These are phyloP conservation scores for Microascus cirrosus DNA, from an alignment of 2,329 filamentous ascomycete species.

Conservation along the genomic window DNA sequence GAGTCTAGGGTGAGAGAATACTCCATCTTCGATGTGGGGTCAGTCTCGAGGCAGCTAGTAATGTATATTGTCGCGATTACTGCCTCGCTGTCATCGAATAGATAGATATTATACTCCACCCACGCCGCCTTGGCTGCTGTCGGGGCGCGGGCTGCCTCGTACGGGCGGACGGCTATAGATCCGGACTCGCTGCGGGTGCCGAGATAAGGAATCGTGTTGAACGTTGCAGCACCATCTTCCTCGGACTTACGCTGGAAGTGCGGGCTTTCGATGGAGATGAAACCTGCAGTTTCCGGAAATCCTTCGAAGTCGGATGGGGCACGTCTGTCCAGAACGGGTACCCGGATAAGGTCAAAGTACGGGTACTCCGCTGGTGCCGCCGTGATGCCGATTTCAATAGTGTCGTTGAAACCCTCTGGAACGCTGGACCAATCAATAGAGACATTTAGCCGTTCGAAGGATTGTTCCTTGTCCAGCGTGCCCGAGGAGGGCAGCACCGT, in stretches of 20 bases:
- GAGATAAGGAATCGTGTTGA: constrained; percentile 16
- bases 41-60: constrained; percentile 16
- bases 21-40: constrained; percentile 13
- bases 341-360: constrained; percentile 2
- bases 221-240: constrained; percentile 4
- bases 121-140: constrained; percentile 10
- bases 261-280: constrained; percentile 16
- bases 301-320: constrained; percentile 13
- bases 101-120: constrained; percentile 14
- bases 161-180: background rate
- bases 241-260: constrained; percentile 10
- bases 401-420: background rate
- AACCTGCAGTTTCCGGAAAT: constrained; percentile 15
- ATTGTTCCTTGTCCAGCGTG: background rate
- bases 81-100: constrained; percentile 9
- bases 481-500: background rate
- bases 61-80: constrained; percentile 15
- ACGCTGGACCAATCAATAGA: constrained; percentile 1
- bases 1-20: constrained; percentile 16
- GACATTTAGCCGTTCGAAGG: background rate
- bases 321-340: background rate
- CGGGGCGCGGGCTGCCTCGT: constrained; percentile 5
- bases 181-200: constrained; percentile 17
- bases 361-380: background rate
- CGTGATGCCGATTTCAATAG: background rate